Conservation (phyloP, 148 eudicot species). For the Nyssa sinensis region DNA sequence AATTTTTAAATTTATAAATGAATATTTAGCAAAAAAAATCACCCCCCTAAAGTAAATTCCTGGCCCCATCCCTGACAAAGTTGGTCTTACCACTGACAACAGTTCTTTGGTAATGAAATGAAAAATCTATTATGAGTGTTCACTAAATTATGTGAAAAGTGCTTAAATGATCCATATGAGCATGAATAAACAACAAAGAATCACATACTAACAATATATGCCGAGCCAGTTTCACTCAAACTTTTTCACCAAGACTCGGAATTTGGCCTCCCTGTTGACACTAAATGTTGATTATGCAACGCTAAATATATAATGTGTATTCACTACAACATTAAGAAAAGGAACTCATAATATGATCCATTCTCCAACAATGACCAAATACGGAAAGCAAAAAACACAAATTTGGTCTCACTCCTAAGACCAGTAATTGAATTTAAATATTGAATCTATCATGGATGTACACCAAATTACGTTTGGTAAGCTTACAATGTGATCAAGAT, state of each 20-base stretch:
- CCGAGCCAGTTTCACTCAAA: neutral
- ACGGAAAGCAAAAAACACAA: neutral
- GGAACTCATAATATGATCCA: neutral
- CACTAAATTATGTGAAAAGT: neutral
- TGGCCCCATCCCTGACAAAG: too few relatives aligned
- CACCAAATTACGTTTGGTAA: neutral
- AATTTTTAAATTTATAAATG: too few relatives aligned
- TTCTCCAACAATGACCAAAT: neutral
- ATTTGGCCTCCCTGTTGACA: neutral
- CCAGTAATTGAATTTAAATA: neutral
- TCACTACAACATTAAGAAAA: too few relatives aligned
- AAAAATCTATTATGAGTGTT: neutral
- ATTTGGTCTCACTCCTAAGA: neutral
- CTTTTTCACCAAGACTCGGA: neutral
- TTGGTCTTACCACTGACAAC: neutral
- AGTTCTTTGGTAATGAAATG: neutral
- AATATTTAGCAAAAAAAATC: too few relatives aligned
- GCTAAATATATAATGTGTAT: too few relatives aligned
- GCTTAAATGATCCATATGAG: neutral
- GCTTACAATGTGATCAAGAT: conserved; percentile 93
- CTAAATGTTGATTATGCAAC: neutral
- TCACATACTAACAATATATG: neutral
- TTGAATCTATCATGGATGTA: too few relatives aligned
- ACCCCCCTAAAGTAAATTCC: too few relatives aligned
- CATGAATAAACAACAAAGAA: neutral